Evolutionary conservation across 345 rosid genomes (phyloP), one percentile per base, ranked within the genome.

Genomic region (Punica granatum): DNA sequence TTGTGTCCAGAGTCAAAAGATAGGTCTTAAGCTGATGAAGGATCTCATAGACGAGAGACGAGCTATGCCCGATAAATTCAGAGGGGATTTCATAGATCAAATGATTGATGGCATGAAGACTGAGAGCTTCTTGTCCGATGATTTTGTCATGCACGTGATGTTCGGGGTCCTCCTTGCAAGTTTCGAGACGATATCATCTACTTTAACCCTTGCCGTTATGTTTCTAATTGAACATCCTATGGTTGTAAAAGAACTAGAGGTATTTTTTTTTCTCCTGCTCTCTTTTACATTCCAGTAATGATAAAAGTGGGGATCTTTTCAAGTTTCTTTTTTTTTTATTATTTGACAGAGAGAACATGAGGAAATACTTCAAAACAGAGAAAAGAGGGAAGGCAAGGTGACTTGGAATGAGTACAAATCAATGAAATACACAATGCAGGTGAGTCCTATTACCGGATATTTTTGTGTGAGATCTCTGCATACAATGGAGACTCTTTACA

Each of bases 341-440:
- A n/a, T n/a, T n/a, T n/a, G n/a, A 61, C 75, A 79, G 88, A 72
- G 61, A 60, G 84, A 81, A 58, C 82, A 84, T 21, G 74, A 74
- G 41, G 67, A 32, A 3, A 76, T 84, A 25, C 14, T 76, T 18
- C 33, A 31, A n/a, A 70, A 42, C 7, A 66, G 84, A 61, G 44
- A 11, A 0, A 46, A 70, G 10, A 64, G 65, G 1, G 68, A 69
- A 14, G 34, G 61, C 7, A 74, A 48, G 58, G 14, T 81, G 26
- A 77, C 70, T 0, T 81, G 84, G 85, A 75, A 77, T 21, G 85
- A 84, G 59, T 84, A 81, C n/a, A 81, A 75, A 68, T 69, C 73
- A 12, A 77, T 84, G 85, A 79, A 65, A 60, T 79, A 77, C 65
- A 84, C 85, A 15, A 75, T 67, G 43, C 76, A 75, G 80, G 87